Evolutionary conservation across 495 filamentous ascomycete genomes (phyloP), one percentile per base, ranked within the genome.

Genomic region (Daldinia loculata): DNA sequence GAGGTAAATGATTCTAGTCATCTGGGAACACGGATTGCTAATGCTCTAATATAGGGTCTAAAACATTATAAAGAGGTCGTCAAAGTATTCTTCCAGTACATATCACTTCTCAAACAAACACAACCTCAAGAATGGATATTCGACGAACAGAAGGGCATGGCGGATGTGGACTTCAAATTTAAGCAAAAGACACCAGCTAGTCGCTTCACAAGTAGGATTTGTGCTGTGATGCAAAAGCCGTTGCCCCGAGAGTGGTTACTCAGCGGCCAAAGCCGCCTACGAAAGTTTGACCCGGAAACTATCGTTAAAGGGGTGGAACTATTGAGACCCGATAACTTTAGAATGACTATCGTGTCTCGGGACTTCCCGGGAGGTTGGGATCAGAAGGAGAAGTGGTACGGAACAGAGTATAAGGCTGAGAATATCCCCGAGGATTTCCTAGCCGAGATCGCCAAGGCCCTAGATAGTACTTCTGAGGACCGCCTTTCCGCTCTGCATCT

Each of bases 341-440:
- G 91, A 30, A 84, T 97, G 63, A 87, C 87, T 6, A 84, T 98
- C 64, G 89, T 96, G 32, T 92, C 92, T 32, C 91, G 93, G 76
- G 87, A 93, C 14, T 91, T 89, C 66, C 94, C 93, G 0, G 93
- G 92, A 1, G 86, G 88, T n/a, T 94, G 92, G 89, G 88, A 97
- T 59, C 79, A 91, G 69, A 94, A 91, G 75, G 95, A 99, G 48
- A 92, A 92, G 79, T 99, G 96, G 96, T 99, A 99, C 70, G 95
- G 95, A 19, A 99, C 95, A 5, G 94, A 98, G 74, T 97, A 98
- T 80, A 91, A 88, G 67, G 84, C 88, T 30, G 92, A 97, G 77
- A 90, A 90, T 76, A 93, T 99, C 51, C 91, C 94, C 2, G 73
- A 86, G 38, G 88, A 93, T 22, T 91, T 97, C 74, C 80, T 95